These are phyloP conservation scores for Theileria equi DNA, from an alignment of 169 alveolate genomes.

Conservation along the genomic window DNA sequence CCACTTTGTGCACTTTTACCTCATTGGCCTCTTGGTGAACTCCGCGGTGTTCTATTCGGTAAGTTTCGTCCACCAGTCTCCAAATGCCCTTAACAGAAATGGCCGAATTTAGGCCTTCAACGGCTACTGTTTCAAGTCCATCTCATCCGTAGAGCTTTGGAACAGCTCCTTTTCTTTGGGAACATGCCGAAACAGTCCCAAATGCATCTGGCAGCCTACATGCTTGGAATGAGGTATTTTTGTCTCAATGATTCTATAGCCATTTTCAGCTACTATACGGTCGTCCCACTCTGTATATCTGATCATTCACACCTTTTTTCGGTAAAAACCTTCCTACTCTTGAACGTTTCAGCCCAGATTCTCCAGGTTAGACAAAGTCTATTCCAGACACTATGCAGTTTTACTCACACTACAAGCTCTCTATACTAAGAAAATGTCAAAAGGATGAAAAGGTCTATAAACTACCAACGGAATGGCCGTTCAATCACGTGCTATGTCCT, in stretches of 20 bases:
- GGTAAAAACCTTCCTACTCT: background rate
- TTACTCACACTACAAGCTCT: conserved; percentile 36
- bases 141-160: conserved; percentile 59
- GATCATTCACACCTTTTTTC: background rate
- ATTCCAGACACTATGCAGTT: conserved; percentile 28
- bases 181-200: conserved; percentile 57
- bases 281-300: background rate
- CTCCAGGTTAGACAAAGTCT: conserved; percentile 11
- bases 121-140: conserved; percentile 51
- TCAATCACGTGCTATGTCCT: conserved; percentile 76
- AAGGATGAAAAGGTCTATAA: conserved; percentile 55
- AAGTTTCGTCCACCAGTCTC: conserved; percentile 8
- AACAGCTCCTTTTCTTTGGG: conserved; percentile 60
- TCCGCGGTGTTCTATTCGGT: conserved; percentile 58
- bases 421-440: conserved; percentile 12
- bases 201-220: conserved; percentile 68
- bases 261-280: conserved; percentile 21
- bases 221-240: conserved; percentile 65
- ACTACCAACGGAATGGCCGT: conserved; percentile 77
- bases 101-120: conserved; percentile 24
- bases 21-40: conserved; percentile 59
- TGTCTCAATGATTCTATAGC: background rate
- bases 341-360: conserved; percentile 8
- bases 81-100: background rate
- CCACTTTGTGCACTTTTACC: conserved; percentile 63